These are phyloP conservation scores for Dacryopinax spathularia DNA, from an alignment of 768 basidiomycete genomes.

Conservation along the genomic window DNA sequence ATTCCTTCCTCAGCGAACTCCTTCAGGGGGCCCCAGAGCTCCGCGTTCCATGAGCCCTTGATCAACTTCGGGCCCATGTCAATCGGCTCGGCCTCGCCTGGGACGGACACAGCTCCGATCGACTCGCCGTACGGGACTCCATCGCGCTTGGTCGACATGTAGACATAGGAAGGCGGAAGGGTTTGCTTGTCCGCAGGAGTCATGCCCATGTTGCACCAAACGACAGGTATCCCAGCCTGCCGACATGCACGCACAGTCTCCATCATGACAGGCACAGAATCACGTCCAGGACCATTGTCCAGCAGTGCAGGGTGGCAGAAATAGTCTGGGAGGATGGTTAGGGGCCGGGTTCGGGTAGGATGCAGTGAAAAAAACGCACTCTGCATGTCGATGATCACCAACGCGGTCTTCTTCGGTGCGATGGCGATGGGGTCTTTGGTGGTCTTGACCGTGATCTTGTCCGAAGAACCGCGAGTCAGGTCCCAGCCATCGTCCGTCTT, in stretches of 20 bases:
- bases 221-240: constrained; percentile 38
- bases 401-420: constrained; percentile 35
- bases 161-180: constrained; percentile 33
- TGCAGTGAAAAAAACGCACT: constrained; percentile 29
- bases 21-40: constrained; percentile 51
- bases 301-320: constrained; percentile 50
- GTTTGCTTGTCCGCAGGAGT: constrained; percentile 47
- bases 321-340: constrained; percentile 24
- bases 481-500: background rate
- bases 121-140: constrained; percentile 29
- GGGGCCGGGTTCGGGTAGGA: background rate
- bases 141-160: constrained; percentile 41
- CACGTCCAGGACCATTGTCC: constrained; percentile 40
- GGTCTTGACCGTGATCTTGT: background rate
- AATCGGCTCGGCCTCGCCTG: constrained; percentile 40
- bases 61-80: constrained; percentile 44
- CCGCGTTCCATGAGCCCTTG: constrained; percentile 44
- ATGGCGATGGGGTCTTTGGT: constrained; percentile 17
- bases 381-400: constrained; percentile 59
- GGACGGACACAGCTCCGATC: background rate
- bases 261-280: constrained; percentile 43
- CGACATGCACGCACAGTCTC: constrained; percentile 37
- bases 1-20: constrained; percentile 38
- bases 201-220: constrained; percentile 64
- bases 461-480: background rate